Percentiles rank a stretch among this genome's conserved stretches.
These are phyloP conservation scores for Gonapodya sp. DNA, from an alignment of 192 early-diverging fungal species.

Conservation along the genomic window DNA sequence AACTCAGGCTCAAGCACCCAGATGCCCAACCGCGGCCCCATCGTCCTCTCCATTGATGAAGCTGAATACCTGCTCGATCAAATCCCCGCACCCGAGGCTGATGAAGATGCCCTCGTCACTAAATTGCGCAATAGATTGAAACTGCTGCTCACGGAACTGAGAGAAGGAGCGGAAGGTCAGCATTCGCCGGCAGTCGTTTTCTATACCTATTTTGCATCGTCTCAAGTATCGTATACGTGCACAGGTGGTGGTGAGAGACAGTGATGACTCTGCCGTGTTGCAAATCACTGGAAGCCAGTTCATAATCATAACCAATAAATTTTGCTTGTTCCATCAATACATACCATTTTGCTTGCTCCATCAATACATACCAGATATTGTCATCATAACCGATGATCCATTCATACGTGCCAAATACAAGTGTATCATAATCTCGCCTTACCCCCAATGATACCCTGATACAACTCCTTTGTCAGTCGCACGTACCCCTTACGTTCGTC, in stretches of 20 bases:
- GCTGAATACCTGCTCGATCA: constrained; percentile 20
- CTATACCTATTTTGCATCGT: too few species aligned
- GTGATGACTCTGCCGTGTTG: too few species aligned
- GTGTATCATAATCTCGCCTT: background rate
- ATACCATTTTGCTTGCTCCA: too few species aligned
- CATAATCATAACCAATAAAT: background rate
- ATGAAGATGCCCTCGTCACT: constrained; percentile 18
- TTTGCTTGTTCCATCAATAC: background rate
- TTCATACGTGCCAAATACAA: too few species aligned
- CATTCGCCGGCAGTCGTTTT: too few species aligned
- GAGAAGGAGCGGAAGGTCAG: constrained; percentile 21
- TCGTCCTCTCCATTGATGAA: constrained; percentile 24
- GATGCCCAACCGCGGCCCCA: constrained; percentile 18
- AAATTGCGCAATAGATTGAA: constrained; percentile 21
- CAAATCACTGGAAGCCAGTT: too few species aligned
- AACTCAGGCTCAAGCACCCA: background rate
- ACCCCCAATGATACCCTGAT: background rate
- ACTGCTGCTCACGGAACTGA: constrained; percentile 15
- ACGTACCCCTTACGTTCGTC: constrained; percentile 8
- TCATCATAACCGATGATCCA: too few species aligned
- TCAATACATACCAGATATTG: too few species aligned
- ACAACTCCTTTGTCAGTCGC: background rate
- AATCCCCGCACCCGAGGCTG: constrained; percentile 15
- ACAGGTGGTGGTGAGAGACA: too few species aligned
- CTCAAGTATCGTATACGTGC: too few species aligned